phyloP scores from a whole-genome alignment of 164 flowering plant species.

The Macadamia tetraphylla region DNA sequence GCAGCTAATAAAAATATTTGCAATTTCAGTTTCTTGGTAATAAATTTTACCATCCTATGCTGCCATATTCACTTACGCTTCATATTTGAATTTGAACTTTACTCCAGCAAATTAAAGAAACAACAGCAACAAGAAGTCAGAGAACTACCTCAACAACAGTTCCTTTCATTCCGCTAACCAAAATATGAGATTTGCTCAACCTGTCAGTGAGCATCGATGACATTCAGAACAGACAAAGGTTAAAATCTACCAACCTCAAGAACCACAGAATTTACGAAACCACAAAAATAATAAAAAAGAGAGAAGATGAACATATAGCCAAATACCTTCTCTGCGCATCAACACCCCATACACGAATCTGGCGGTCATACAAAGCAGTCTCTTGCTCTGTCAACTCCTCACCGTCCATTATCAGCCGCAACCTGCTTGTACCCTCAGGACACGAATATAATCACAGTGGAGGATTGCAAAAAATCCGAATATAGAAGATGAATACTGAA shows the following conservation, averaged over 20 bases:
- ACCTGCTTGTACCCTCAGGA: not conserved
- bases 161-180: conserved; percentile 84
- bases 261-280: too few relatives aligned
- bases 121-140: too few relatives aligned
- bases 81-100: too few relatives aligned
- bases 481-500: too few relatives aligned
- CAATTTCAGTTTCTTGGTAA: too few relatives aligned
- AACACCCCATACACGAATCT: conserved; percentile 98
- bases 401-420: conserved; percentile 47
- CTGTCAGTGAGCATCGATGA: conserved; percentile 25
- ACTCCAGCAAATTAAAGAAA: too few relatives aligned
- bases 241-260: not conserved
- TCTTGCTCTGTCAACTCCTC: conserved; percentile 96
- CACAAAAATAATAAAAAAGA: too few relatives aligned
- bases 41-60: too few relatives aligned
- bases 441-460: not conserved
- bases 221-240: not conserved
- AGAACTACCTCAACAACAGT: conserved; percentile 67
- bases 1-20: too few relatives aligned
- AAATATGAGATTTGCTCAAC: conserved; percentile 76
- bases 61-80: too few relatives aligned
- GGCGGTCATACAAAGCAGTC: conserved; percentile 93
- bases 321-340: conserved; percentile 90
- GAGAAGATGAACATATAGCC: not conserved
- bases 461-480: too few relatives aligned